Evolutionary conservation across 108 stramenopile species (phyloP), one percentile per base, ranked within the genome.

Genomic region (Licmophora abbreviata): DNA sequence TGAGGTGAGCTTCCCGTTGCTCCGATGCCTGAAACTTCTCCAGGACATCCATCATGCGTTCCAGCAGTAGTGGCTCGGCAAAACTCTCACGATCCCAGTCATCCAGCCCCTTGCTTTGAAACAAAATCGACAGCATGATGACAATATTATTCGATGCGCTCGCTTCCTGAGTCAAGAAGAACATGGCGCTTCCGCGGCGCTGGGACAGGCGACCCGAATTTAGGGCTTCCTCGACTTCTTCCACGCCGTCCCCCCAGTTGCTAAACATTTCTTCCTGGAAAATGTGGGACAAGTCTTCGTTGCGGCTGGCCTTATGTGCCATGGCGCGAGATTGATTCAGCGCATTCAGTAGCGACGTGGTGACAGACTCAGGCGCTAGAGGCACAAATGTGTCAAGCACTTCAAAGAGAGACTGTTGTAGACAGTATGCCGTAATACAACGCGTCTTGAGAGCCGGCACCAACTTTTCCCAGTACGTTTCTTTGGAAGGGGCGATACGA

Each of bases 151-250:
- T 77, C 11, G 74, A 69, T 27, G 89, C 85, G 43, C 84, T 67
- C 7, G 89, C 82, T 57, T 85, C 78, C 51, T 91, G 89, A n/a
- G 85, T 84, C 54, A 91, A 62, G 48, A 91, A 91, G 64, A 86
- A 91, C 69, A 91, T 86, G 8, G 76, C 74, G 50, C 83, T 80
- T 22, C 85, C 82, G 31, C 83, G 79, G 10, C 69, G 74, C 47
- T 79, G 71, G 23, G 71, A 59, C 29, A 68, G 24, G 42, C 74
- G 53, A 27, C 79, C 71, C 20, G 68, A 59, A 32, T 53, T 47
- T 38, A 91, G 48, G 4, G 77, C 81, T 25, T 71, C 69, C 37
- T 91, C 79, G 27, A 79, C 61, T 63, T 83, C 81, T 44, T 83
- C 85, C 18, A 73, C 71, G 24, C 78, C 77, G 21, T 68, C 74